phyloP scores from a whole-genome alignment of 2,329 filamentous ascomycete genomes.

The Venturiaceae sp. region DNA sequence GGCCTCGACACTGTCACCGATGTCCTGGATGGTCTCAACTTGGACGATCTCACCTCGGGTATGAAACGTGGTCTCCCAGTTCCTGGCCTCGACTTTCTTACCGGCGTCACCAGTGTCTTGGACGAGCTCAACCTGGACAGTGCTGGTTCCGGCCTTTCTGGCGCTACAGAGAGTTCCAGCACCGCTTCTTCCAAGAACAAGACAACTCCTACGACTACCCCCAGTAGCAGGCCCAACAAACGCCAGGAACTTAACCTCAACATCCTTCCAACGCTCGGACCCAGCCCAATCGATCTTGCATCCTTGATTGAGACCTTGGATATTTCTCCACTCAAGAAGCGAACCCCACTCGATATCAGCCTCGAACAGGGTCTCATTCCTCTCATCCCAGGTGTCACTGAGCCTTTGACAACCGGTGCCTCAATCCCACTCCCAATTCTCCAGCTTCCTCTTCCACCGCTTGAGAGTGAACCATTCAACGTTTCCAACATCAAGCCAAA shows the following conservation, averaged over 20 bases:
- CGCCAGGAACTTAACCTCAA: too few species aligned
- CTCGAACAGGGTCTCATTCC: constrained; percentile 51
- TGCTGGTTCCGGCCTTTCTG: too few species aligned
- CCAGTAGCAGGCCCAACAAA: too few species aligned
- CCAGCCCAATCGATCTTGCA: background rate
- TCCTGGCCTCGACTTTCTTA: constrained; percentile 14
- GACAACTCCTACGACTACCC: too few species aligned
- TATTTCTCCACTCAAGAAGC: background rate
- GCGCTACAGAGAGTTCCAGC: too few species aligned
- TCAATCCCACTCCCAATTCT: constrained; percentile 48
- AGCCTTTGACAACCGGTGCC: constrained; percentile 36
- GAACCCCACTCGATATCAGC: constrained; percentile 18
- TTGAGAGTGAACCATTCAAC: constrained; percentile 44
- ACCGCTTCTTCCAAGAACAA: too few species aligned
- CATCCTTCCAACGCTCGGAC: background rate
- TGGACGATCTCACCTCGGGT: background rate
- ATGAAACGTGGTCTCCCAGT: background rate
- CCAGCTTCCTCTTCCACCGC: constrained; percentile 48
- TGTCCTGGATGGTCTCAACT: background rate
- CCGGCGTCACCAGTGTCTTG: too few species aligned
- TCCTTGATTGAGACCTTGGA: background rate
- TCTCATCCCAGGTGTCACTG: constrained; percentile 48
- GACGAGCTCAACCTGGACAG: too few species aligned
- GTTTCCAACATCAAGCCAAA: constrained; percentile 49
- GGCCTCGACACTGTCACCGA: background rate